Evolutionary conservation across 2,329 filamentous ascomycete genomes (phyloP), one percentile per base, ranked within the genome.

Genomic region (Rhynchosporium agropyri): DNA sequence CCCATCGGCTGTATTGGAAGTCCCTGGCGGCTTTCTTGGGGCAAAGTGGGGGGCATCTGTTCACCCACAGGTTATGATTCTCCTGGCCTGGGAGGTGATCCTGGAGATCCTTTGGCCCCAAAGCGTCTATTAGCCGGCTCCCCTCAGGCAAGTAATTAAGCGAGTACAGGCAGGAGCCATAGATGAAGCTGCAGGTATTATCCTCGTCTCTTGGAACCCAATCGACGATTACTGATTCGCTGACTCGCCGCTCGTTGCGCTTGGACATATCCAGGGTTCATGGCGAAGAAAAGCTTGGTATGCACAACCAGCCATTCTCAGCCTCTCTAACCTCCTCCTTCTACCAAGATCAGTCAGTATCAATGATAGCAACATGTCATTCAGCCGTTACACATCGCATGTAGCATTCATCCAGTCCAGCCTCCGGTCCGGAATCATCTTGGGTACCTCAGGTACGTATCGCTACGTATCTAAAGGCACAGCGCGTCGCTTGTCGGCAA

Each of bases 231-330:
- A 10, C 33, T 36, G 33, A 36, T 36, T 10, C 33, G 5, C 29
- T 50, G 48, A 50, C 15, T 33, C 15, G 48, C 29, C 26, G 33
- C 12, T 36, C 33, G 9, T 36, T 50, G 40, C 59, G 63, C 59
- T 64, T 58, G 57, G 60, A 48, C 36, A 40, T 2, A 36, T 60
- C 57, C 58, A 54, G 56, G 60, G 63, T 36, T 60, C 38, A 36
- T 20, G 33, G 33, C 10, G 54, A 40, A 60, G 60, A 56, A 59
- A 65, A 63, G 63, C 63, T 65, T 65, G 58, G 62, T 64, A 61
- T 43, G 13, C 20, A 49, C 53, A 33, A 5, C 54, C 51, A 48
- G 29, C 56, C 56, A 48, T 29, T 49, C 56, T 43, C 26, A 38
- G 28, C 55, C 5, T 20, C 43, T 38, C 13, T 40, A 45, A 48